Percentiles rank a stretch among this genome's conserved stretches.
These are phyloP conservation scores for Citrus mangshanensis DNA, from an alignment of 345 rosid genomes.

Conservation along the genomic window DNA sequence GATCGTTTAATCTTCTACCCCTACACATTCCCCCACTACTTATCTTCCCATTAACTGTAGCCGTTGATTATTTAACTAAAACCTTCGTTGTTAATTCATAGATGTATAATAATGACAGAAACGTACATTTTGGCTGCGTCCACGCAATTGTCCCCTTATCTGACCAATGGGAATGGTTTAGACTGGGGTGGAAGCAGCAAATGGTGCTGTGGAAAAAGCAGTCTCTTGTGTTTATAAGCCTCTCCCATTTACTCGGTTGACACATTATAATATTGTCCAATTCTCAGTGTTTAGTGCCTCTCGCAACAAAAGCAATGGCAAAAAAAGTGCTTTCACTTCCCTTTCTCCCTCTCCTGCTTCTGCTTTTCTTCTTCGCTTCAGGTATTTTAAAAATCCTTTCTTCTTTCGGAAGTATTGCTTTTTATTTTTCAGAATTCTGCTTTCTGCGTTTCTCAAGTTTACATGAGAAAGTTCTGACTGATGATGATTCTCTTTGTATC, in stretches of 20 bases:
- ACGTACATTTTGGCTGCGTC: background rate
- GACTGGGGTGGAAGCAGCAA: background rate
- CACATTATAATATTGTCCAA: background rate
- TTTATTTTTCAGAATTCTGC: background rate
- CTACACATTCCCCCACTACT: background rate
- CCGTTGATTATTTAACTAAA: background rate
- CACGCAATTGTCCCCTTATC: background rate
- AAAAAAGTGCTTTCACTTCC: background rate
- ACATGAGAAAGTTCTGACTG: background rate
- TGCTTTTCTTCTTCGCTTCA: background rate
- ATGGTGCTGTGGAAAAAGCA: background rate
- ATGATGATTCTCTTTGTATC: background rate
- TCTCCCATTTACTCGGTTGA: background rate
- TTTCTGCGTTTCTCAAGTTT: background rate
- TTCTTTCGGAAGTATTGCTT: background rate
- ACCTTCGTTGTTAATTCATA: background rate
- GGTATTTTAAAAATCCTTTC: background rate
- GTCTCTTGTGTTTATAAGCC: background rate
- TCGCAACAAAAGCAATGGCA: constrained; percentile 3
- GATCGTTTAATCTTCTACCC: background rate
- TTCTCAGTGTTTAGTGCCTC: background rate
- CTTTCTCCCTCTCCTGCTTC: background rate
- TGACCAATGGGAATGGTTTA: background rate
- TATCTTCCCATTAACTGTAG: background rate
- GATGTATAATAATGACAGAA: too few relatives aligned